Evolutionary conservation across 768 basidiomycete species (phyloP), one percentile per base, ranked within the genome.

Genomic region (Rhodotorula graminis): DNA sequence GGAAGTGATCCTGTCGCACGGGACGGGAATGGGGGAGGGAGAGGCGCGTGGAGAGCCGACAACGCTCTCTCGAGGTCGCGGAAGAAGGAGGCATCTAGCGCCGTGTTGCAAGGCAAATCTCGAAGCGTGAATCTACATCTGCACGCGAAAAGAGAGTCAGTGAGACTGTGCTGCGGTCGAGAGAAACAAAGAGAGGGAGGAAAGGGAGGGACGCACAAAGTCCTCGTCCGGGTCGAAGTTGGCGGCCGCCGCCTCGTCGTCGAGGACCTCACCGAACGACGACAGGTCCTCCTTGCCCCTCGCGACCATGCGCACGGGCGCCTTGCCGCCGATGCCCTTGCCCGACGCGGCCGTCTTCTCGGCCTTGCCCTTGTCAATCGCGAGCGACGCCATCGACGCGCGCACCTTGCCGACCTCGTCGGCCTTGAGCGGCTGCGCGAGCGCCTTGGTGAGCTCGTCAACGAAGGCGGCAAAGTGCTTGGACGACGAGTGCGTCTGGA

Each of bases 301-400:
- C 78, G 80, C 83, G n/a, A 85, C 82, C 23, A 84, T 79, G 82
- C 93, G 95, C 31, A 85, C 83, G 10, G 81, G 85, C 33, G 94
- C 93, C 80, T 91, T 96, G 27, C 84, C 80, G 14, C 84, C 81
- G 82, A 90, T 15, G 27, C 60, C 90, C 83, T 94, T 94, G 84
- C 93, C 37, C 37, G 37, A 37, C 37, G 37, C 95, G 80, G 90
- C 91, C 49, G 93, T 92, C 74, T 89, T 86, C 77, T 89, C 88
- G 79, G 92, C 92, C 82, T 88, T 91, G 83, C 94, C 91, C 83
- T 98, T 99, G 83, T 94, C 92, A 78, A 95, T 97, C 62, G 93
- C 90, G 12, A 98, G 84, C 6, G 90, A 89, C 25, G 91, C 92
- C 66, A 99, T 83, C 8, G 84, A 88, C 62, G 88, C 90, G 0